These are phyloP conservation scores for Choiromyces venosus DNA, from an alignment of 495 filamentous ascomycete species.

Conservation along the genomic window DNA sequence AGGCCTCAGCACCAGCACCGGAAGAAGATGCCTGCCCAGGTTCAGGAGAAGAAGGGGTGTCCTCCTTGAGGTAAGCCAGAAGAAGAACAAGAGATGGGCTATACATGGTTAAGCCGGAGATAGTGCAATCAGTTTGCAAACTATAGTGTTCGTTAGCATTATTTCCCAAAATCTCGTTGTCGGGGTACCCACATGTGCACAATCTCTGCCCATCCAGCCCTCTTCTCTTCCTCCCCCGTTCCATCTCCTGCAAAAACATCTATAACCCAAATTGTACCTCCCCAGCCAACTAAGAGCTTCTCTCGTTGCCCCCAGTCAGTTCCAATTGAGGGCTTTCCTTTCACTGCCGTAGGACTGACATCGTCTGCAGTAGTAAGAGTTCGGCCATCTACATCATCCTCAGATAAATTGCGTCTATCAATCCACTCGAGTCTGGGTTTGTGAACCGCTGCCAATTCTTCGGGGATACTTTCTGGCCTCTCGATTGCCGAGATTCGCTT, in stretches of 20 bases:
- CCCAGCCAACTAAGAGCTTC: slow-evolving; percentile 89
- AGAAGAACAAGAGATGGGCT: slow-evolving; percentile 83
- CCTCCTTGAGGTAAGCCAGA: slow-evolving; percentile 71
- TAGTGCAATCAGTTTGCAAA: slow-evolving; percentile 89
- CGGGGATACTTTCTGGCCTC: slow-evolving; percentile 47
- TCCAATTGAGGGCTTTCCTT: slow-evolving; percentile 45
- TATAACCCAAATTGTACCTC: slow-evolving; percentile 89
- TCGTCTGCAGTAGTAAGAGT: slow-evolving; percentile 40
- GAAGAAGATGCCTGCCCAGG: slow-evolving; percentile 30
- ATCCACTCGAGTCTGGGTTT: slow-evolving; percentile 89
- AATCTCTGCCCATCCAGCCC: slow-evolving; percentile 76
- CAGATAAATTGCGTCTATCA: slow-evolving; percentile 65
- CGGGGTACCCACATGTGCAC: slow-evolving; percentile 68
- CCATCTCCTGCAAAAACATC: slow-evolving; percentile 76
- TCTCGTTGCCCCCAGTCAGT: slow-evolving; percentile 53
- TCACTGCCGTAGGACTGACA: slow-evolving; percentile 39
- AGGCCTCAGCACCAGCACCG: slow-evolving; percentile 26
- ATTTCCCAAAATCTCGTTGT: slow-evolving; percentile 22
- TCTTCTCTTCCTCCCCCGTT: slow-evolving; percentile 63
- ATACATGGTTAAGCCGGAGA: slow-evolving; percentile 96
- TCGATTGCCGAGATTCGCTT: slow-evolving; percentile 89
- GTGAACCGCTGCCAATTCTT: slow-evolving; percentile 92
- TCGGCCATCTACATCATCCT: slow-evolving; percentile 50
- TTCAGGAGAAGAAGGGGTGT: slow-evolving; percentile 7
- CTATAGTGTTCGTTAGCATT: slow-evolving; percentile 47